phyloP scores from a whole-genome alignment of 2,329 filamentous ascomycete species.

The Piedraia hortae region DNA sequence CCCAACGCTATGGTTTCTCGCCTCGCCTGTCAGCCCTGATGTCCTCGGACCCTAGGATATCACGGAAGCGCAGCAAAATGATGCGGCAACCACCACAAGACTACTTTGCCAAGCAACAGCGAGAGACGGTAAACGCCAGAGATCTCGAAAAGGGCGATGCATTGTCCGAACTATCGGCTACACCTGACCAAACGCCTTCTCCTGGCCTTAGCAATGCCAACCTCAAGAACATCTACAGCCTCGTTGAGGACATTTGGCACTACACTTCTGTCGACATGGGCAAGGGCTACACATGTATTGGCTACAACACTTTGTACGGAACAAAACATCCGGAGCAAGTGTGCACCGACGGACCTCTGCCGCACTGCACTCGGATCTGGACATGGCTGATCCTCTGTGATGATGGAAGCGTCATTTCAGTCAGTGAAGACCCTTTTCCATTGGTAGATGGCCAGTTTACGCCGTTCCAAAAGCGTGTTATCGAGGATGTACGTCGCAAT shows the following conservation, averaged over 20 bases:
- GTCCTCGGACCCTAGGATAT: constrained; percentile 21
- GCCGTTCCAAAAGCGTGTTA: constrained; percentile 18
- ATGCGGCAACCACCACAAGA: too few species aligned
- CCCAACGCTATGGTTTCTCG: constrained; percentile 38
- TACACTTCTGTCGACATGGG: constrained; percentile 49
- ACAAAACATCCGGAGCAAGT: constrained; percentile 4
- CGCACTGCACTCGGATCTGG: constrained; percentile 25
- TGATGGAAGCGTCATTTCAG: constrained; percentile 42
- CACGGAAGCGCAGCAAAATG: too few species aligned
- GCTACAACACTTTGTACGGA: constrained; percentile 36
- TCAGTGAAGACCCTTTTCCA: constrained; percentile 32
- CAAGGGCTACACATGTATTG: constrained; percentile 38
- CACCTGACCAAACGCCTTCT: too few species aligned
- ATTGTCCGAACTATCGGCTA: too few species aligned
- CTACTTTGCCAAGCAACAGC: too few species aligned
- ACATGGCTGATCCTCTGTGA: constrained; percentile 43
- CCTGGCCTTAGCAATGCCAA: too few species aligned
- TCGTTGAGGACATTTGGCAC: constrained; percentile 46
- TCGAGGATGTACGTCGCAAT: constrained; percentile 27
- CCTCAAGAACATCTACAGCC: constrained; percentile 27
- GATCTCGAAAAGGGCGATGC: constrained; percentile 1
- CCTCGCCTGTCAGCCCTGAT: constrained; percentile 36
- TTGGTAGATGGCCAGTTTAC: constrained; percentile 12
- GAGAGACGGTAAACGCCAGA: constrained; percentile 2
- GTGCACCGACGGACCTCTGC: constrained; percentile 3